A percentile compares a stretch with the other conserved stretches of the same genome.
phyloP scores from a whole-genome alignment of 177 flowering plant genomes.

The Tripterygium wilfordii region DNA sequence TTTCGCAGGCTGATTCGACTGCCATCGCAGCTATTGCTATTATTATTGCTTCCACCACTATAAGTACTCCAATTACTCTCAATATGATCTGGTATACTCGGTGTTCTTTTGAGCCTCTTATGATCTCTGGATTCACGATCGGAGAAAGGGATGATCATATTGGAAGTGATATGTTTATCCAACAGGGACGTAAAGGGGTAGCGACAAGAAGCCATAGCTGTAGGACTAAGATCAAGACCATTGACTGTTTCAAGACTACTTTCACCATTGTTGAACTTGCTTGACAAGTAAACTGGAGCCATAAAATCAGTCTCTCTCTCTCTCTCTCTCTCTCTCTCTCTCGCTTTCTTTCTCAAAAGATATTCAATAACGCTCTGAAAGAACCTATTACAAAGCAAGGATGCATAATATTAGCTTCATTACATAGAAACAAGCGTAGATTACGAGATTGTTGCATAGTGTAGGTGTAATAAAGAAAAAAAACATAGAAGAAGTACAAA shows the following conservation, averaged over 20 bases:
- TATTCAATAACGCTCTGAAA: slow-evolving; percentile 30
- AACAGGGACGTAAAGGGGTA: slow-evolving; percentile 20
- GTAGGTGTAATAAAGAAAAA: too few relatives aligned
- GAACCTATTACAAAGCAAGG: slow-evolving; percentile 4
- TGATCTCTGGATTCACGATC: slow-evolving; percentile 16
- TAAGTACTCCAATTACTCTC: slow-evolving; percentile 5
- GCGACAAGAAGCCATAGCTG: slow-evolving; percentile 31
- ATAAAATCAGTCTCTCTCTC: slow-evolving; percentile 12
- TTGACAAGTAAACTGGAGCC: slow-evolving; percentile 16
- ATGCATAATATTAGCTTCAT: slow-evolving; percentile 4
- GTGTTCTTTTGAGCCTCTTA: slow-evolving; percentile 19
- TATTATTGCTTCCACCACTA: slow-evolving; percentile 8
- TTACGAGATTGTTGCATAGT: too few relatives aligned
- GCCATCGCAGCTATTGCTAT: slow-evolving; percentile 15
- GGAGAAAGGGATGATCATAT: slow-evolving; percentile 10
- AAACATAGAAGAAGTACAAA: too few relatives aligned
- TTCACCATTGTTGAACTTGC: slow-evolving; percentile 9
- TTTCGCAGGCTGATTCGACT: slow-evolving; percentile 29
- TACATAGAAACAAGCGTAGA: too few relatives aligned
- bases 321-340: too few relatives aligned
- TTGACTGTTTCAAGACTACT: neutral
- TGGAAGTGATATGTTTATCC: slow-evolving; percentile 13
- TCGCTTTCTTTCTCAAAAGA: slow-evolving; percentile 16
- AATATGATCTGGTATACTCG: slow-evolving; percentile 18
- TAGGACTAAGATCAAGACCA: slow-evolving; percentile 25